These are phyloP conservation scores for Rhazya stricta DNA, from an alignment of 257 asterid species.

Conservation along the genomic window DNA sequence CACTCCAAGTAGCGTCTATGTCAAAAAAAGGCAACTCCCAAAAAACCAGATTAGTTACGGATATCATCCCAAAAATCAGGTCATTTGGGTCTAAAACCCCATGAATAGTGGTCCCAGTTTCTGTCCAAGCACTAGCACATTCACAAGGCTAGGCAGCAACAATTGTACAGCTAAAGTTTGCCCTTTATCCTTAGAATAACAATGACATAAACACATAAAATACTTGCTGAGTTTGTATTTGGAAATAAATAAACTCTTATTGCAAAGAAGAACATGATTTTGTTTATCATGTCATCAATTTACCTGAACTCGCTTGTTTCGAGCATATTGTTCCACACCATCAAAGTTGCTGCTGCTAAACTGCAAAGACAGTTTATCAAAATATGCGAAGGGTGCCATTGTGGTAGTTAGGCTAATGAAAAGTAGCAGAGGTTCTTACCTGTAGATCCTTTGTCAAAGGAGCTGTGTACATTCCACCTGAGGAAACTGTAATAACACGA, in stretches of 20 bases:
- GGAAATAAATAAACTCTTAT: neutral
- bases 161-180: neutral
- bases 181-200: neutral
- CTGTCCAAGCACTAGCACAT: neutral
- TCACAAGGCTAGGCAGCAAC: neutral
- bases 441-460: conserved; percentile 76
- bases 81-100: too few relatives aligned
- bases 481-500: conserved; percentile 86
- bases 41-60: too few relatives aligned
- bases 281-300: neutral
- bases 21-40: too few relatives aligned
- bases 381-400: conserved; percentile 9
- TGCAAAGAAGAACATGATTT: neutral
- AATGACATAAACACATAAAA: neutral
- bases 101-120: neutral
- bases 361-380: conserved; percentile 37
- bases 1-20: too few relatives aligned
- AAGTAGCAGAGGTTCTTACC: conserved; percentile 23
- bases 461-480: conserved; percentile 94
- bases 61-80: too few relatives aligned
- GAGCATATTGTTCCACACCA: conserved; percentile 84
- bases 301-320: conserved; percentile 94
- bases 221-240: neutral
- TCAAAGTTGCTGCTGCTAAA: conserved; percentile 49
- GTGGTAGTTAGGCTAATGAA: neutral